Evolutionary conservation across 1,284 basidiomycete species (phyloP), one percentile per base, ranked within the genome.

Genomic region (Thecaphora thlaspeos): DNA sequence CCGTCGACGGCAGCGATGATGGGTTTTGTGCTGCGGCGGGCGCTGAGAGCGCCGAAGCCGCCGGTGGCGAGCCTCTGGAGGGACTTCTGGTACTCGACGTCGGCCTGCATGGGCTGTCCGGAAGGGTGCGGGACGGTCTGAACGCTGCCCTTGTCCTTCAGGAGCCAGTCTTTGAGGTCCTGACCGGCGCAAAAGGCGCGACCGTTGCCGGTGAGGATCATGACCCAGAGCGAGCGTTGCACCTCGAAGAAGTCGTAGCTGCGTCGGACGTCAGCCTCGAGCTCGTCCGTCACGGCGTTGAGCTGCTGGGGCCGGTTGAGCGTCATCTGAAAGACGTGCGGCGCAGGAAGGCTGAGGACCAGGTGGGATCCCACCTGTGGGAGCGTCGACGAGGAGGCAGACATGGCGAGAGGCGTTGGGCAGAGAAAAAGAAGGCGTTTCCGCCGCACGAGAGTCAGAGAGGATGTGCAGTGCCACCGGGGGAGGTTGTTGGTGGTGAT

Each of bases 1-100:
- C 90, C 90, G 64, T 87, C 86, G 1, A 91, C 87, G 2, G 90
- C 89, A 18, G 88, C 88, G 46, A 92, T 87, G 59, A 90, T 84
- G 9, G 89, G 88, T 73, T 92, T 91, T 53, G 80, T 81, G 10
- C 83, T 84, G 3, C 75, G 73, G 45, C 83, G 82, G 2, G 89
- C 82, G 28, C 87, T 84, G 46, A 92, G 79, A 14, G 86, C 84
- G 0, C 84, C 90, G 73, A 92, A 91, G 2, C 89, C 90, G 62
- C 88, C 80, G 0, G 80, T 53, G 39, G 58, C 55, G 44, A 62
- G 53, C 43, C 56, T 51, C 36, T 55, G 43, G 8, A 64, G 21
- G 0, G 47, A 37, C 21, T 45, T 51, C 42, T 45, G 36, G 38
- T 56, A 51, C 43, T 60, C 61, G 14, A 48, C 36, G 14, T 64